Evolutionary conservation across 768 basidiomycete species (phyloP), one percentile per base, ranked within the genome.

Genomic region (Amanita phalloides): DNA sequence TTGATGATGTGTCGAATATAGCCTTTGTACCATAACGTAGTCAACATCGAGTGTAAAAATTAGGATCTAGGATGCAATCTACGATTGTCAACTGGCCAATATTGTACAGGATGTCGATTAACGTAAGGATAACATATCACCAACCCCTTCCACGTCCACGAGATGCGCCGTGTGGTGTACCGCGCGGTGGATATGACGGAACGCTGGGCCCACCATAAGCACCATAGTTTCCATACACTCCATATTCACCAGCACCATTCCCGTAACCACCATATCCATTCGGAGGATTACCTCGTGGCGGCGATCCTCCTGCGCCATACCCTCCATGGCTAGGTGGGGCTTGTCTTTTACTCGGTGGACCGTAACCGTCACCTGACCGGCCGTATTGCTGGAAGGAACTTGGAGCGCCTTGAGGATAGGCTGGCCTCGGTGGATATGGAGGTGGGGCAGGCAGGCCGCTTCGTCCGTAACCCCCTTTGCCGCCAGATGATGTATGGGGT

Each of bases 101-200:
- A 28, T 45, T 14, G 23, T 45, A 32, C 21, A 23, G 25, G 32
- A 37, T 13, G 33, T 49, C 14, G 20, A 49, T 25, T 47, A 36
- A 33, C 17, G 32, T 38, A 43, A 20, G 4, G 3, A 41, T 30
- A 39, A 35, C 23, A 28, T 56, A 46, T 64, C 60, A 67, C 65
- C 76, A 72, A 42, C 75, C 74, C 36, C 79, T 68, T 8, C 77
- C 81, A 58, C 80, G 67, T 26, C 77, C 77, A 51, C 78, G 66
- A 32, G 60, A 59, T 3, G 66, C 55, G 23, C 21, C 32, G 30
- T 30, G 11, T 17, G 43, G 43, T n/a, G 44, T 23, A 6, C 50
- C 43, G 35, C 51, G 51, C 13, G 51, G 17, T 25, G 51, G 43
- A 38, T 52, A 36, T 44, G 49, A 35, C 6, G 49, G 41, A 25